phyloP scores from a whole-genome alignment of 805 yeast species.

The Wickerhamomyces ciferrii region DNA sequence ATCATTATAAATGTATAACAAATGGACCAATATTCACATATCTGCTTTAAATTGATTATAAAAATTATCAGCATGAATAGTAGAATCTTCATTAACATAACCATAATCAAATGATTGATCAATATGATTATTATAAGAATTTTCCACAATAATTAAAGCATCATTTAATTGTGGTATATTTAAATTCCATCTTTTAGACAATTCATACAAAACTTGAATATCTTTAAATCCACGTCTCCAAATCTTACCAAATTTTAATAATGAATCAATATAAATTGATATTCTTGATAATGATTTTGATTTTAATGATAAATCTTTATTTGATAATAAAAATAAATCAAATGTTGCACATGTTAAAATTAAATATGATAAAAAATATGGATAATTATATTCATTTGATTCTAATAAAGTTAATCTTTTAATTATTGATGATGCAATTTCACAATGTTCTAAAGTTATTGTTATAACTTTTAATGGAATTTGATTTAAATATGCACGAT shows the following conservation, averaged over 20 bases:
- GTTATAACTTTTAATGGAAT: constrained; percentile 23
- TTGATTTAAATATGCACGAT: constrained; percentile 25
- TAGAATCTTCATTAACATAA: not conserved
- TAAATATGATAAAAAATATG: constrained; percentile 27
- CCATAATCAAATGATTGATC: not conserved
- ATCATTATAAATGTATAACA: too few relatives aligned
- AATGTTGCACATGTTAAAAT: constrained; percentile 27
- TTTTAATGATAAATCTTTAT: constrained; percentile 17
- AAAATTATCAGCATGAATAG: not conserved
- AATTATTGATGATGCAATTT: constrained; percentile 18
- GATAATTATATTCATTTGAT: constrained; percentile 7
- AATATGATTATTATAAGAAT: not conserved
- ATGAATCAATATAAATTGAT: constrained; percentile 16
- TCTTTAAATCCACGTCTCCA: constrained; percentile 28
- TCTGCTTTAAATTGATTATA: not conserved
- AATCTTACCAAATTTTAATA: constrained; percentile 18
- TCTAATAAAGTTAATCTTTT: constrained; percentile 12
- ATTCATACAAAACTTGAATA: constrained; percentile 17
- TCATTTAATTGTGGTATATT: not conserved
- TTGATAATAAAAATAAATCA: constrained; percentile 25
- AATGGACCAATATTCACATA: not conserved
- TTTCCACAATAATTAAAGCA: not conserved
- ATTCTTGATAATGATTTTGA: constrained; percentile 16
- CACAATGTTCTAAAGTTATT: constrained; percentile 20
- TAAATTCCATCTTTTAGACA: constrained; percentile 23